Base-by-base conservation (phyloP, 2,329 filamentous ascomycete species). In the Botrytis aclada region DNA sequence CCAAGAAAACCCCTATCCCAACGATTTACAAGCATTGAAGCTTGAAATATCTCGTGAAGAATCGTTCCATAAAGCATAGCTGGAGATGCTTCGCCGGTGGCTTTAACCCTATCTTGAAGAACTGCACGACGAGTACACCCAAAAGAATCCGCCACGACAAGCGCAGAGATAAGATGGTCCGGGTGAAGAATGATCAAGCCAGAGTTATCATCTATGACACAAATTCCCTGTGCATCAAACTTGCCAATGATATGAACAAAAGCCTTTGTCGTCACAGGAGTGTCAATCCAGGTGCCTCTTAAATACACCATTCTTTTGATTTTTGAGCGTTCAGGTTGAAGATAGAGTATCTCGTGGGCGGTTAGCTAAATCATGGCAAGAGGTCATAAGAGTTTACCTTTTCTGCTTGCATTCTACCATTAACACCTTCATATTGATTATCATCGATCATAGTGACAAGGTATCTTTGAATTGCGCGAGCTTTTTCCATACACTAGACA, bases 111-210 rank as follows among this genome's bases (percentile, higher is more conserved):
- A 81, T 99, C 95, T 81, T 98, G 95, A 39, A 99, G 87, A 1
- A 98, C 95, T 43, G 96, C 94, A 76, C 95, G 92, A 29, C 96
- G 92, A 80, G 93, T 91, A 80, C 96, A 99, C 37, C 90, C 91
- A 81, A 98, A 97, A 0, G 96, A 97, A 82, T 99, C 96, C n/a
- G 94, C 95, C 61, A 99, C 92, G 8, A 97, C 94, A 0, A 96
- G 98, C 4, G 96, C 92, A 3, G 96, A 98, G 70, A 99, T 92
- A 47, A 99, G 88, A 82, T 98, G 95, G 79, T 99, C 96, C 0
- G 96, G 96, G 79, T 99, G 95, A 22, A 99, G 84, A 73, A 99
- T 94, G 69, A 99, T 84, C 82, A 98, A 92, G 78, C 95, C 94
- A 67, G 91, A 87, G 4, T 88, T 86, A 81, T 98, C 94, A 80